Evolutionary conservation across 108 stramenopile genomes (phyloP).

Genomic region (Discostella pseudostelligera): DNA sequence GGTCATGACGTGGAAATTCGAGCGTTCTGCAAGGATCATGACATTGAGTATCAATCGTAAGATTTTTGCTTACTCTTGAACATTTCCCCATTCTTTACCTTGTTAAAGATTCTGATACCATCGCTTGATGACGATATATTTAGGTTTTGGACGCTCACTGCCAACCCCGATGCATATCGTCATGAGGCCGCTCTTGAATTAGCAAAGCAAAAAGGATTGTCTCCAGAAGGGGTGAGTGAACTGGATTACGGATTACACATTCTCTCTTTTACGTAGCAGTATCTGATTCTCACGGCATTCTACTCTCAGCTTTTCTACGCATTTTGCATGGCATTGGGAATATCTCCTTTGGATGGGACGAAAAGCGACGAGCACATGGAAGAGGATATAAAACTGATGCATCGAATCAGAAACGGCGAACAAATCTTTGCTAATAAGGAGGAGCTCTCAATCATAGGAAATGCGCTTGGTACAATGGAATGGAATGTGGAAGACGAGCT

Average conservation of each 20-base stretch:
- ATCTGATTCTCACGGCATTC: neutral
- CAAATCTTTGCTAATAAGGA: constrained; percentile 28
- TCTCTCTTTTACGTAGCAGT: neutral
- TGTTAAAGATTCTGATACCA: too few relatives aligned
- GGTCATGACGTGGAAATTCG: constrained; percentile 58
- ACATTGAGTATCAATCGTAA: constrained; percentile 81
- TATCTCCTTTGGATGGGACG: constrained; percentile 45
- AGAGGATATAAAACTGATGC: constrained; percentile 38
- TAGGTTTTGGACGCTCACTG: constrained; percentile 69
- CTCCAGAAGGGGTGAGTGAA: constrained; percentile 34
- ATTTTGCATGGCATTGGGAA: constrained; percentile 51
- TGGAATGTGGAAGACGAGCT: constrained; percentile 22
- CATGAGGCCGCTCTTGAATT: constrained; percentile 35
- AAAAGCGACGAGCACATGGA: constrained; percentile 41
- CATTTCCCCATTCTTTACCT: too few relatives aligned
- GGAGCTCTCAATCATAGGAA: constrained; percentile 24
- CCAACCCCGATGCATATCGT: constrained; percentile 44
- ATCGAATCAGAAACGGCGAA: constrained; percentile 42
- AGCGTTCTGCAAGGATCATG: constrained; percentile 64
- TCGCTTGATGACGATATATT: neutral
- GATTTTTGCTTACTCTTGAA: constrained; percentile 3
- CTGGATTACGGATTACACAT: neutral
- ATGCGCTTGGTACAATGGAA: constrained; percentile 23
- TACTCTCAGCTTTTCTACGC: constrained; percentile 40
- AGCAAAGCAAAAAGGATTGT: constrained; percentile 30